phyloP scores from a whole-genome alignment of 2,329 filamentous ascomycete genomes.

The Graphilbum fragrans region DNA sequence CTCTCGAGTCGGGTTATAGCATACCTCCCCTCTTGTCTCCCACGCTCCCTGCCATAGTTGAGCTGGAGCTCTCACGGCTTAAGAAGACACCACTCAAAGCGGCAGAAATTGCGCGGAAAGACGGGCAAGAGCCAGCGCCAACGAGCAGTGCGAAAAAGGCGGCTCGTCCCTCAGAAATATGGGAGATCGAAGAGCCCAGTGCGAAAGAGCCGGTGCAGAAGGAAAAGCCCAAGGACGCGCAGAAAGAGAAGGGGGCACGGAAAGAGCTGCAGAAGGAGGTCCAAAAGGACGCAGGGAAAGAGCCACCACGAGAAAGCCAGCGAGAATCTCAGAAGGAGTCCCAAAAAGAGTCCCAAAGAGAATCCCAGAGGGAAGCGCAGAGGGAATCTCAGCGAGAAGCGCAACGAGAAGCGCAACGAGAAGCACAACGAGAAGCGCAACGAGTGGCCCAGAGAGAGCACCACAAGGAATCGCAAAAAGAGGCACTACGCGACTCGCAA shows the following conservation, averaged over 20 bases:
- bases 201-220: constrained; percentile 19
- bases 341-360: neutral
- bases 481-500: neutral
- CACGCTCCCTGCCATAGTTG: constrained; percentile 39
- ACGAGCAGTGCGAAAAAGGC: constrained; percentile 23
- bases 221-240: neutral
- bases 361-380: neutral
- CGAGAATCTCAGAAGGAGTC: neutral
- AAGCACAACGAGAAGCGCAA: neutral
- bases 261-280: neutral
- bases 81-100: constrained; percentile 17
- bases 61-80: constrained; percentile 30
- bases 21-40: constrained; percentile 43
- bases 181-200: constrained; percentile 9
- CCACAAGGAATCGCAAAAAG: neutral
- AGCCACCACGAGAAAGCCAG: neutral
- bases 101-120: constrained; percentile 12
- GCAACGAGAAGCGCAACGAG: neutral
- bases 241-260: neutral
- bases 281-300: neutral
- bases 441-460: neutral
- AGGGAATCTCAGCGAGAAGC: neutral
- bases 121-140: constrained; percentile 18
- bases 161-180: constrained; percentile 13
- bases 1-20: constrained; percentile 21